Conservation (phyloP, 225 moss, liverwort and hornwort genomes). For the Neckera pumila region DNA sequence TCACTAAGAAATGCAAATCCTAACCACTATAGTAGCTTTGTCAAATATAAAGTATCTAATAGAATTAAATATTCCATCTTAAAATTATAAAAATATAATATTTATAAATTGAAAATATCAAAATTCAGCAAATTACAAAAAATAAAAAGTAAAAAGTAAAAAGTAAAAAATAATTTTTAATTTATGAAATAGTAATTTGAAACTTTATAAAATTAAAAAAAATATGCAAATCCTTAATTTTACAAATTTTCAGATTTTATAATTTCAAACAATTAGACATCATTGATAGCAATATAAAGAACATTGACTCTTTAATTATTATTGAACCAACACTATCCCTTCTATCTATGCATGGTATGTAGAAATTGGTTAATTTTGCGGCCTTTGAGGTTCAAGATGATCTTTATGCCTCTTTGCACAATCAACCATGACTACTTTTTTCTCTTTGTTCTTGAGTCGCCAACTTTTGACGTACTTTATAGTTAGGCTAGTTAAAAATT, state of each 20-base stretch:
- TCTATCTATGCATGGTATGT: background rate
- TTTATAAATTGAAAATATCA: background rate
- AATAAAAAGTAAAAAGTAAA: too few species aligned
- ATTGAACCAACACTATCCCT: background rate
- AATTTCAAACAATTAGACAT: background rate
- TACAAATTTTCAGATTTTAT: background rate
- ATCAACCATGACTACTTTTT: background rate
- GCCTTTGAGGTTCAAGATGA: background rate
- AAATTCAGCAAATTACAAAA: too few species aligned
- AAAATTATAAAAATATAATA: background rate
- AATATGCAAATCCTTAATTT: background rate
- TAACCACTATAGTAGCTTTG: background rate
- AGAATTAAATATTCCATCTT: background rate
- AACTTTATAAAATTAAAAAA: too few species aligned
- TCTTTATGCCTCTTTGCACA: background rate
- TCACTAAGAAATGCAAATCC: too few species aligned
- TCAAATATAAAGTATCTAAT: background rate
- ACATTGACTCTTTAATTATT: background rate
- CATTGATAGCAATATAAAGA: background rate
- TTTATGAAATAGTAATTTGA: too few species aligned
- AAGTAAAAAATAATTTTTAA: too few species aligned
- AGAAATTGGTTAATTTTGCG: background rate
- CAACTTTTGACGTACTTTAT: fast-evolving
- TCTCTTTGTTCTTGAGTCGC: fast-evolving
- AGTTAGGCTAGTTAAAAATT: too few species aligned